Percentiles rank a stretch among this genome's conserved stretches.
Evolutionary conservation across 371 early-diverging fungal genomes (phyloP).

Genomic region (Mortierella sp.): DNA sequence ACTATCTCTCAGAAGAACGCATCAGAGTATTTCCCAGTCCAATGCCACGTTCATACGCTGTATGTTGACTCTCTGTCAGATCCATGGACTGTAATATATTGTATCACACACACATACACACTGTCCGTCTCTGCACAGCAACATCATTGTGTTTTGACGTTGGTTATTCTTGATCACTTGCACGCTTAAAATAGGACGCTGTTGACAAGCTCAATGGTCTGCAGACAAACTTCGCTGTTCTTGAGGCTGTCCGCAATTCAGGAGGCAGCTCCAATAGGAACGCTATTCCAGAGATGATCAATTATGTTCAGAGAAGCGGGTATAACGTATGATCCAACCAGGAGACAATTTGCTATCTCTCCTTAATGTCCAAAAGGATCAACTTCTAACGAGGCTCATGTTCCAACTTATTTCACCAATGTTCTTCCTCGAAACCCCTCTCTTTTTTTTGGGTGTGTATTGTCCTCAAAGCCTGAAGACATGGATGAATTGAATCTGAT

Average conservation of each 20-base stretch:
- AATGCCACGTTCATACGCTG: constrained; percentile 54
- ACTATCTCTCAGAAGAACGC: constrained; percentile 21
- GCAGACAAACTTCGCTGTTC: constrained; percentile 85
- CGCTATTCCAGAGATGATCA: constrained; percentile 80
- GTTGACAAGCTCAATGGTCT: constrained; percentile 76
- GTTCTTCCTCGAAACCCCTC: neutral
- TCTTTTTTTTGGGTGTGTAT: neutral
- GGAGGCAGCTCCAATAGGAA: constrained; percentile 77
- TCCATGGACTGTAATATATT: neutral
- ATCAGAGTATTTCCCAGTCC: constrained; percentile 42
- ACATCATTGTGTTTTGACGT: neutral
- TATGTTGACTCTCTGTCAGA: neutral
- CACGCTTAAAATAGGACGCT: constrained; percentile 66
- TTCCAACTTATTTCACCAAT: neutral
- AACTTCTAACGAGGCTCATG: neutral
- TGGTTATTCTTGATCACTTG: neutral
- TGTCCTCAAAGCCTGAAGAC: constrained; percentile 19
- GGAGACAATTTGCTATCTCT: neutral
- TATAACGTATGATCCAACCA: constrained; percentile 67
- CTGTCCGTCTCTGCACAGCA: too few relatives aligned
- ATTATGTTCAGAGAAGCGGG: constrained; percentile 76
- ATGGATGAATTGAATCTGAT: constrained; percentile 82
- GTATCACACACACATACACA: too few relatives aligned
- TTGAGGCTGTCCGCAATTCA: constrained; percentile 79
- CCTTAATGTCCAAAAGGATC: neutral